phyloP scores from a whole-genome alignment of 495 filamentous ascomycete species.

The Talaromyces ruber region DNA sequence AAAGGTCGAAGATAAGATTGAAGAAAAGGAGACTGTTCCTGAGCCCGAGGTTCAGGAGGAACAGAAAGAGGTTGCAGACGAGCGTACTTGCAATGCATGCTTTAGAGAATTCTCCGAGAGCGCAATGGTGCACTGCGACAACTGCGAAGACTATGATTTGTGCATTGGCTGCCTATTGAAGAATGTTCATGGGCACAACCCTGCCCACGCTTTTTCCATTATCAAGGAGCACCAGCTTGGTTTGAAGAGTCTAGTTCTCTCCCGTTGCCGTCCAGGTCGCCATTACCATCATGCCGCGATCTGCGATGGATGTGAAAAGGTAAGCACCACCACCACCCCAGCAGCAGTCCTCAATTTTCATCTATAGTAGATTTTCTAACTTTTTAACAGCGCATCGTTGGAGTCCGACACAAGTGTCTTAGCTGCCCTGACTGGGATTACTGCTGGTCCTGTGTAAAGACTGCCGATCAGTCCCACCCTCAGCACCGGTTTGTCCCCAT shows the following conservation, averaged over 20 bases:
- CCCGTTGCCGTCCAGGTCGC: conserved; percentile 72
- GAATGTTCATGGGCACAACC: conserved; percentile 85
- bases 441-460: conserved; percentile 68
- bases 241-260: conserved; percentile 35
- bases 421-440: conserved; percentile 98
- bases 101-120: conserved; percentile 67
- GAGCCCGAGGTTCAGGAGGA: conserved; percentile 4
- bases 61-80: conserved; percentile 12
- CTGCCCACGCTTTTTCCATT: conserved; percentile 66
- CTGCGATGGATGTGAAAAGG: conserved; percentile 91
- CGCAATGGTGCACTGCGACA: conserved; percentile 75
- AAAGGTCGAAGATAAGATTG: conserved; percentile 4
- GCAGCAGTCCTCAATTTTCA: too few species aligned
- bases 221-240: conserved; percentile 27
- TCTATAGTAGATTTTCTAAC: conserved; percentile 16
- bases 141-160: conserved; percentile 86
- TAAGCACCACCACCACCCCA: too few species aligned
- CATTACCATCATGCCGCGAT: conserved; percentile 75
- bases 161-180: conserved; percentile 72
- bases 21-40: conserved; percentile 6
- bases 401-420: conserved; percentile 94
- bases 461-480: conserved; percentile 60
- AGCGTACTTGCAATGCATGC: conserved; percentile 90
- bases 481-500: conserved; percentile 86
- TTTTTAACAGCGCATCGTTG: conserved; percentile 55